phyloP scores from a whole-genome alignment of 139 green algal genomes.

The Coelastrella sp. region DNA sequence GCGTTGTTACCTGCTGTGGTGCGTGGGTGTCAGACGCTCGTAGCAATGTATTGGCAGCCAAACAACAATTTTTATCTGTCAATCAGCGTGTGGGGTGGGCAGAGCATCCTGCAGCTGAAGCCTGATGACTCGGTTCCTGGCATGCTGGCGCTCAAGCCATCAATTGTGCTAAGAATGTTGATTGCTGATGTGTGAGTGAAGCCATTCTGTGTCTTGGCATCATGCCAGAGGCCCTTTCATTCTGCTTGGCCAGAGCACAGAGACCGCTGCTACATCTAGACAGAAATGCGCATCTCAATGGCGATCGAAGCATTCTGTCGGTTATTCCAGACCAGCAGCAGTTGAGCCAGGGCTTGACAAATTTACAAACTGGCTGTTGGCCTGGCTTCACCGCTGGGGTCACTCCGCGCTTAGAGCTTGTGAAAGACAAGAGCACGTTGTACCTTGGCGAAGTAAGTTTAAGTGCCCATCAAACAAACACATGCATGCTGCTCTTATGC shows the following conservation, averaged over 20 bases:
- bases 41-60: not conserved
- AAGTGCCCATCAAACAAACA: not conserved
- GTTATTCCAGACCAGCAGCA: not conserved
- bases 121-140: not conserved
- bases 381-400: not conserved
- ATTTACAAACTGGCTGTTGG: not conserved
- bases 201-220: not conserved
- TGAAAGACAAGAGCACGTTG: slow-evolving; percentile 4
- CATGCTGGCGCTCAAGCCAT: not conserved
- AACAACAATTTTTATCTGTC: not conserved
- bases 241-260: slow-evolving; percentile 20
- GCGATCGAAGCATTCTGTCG: not conserved
- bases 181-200: not conserved
- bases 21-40: not conserved
- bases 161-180: not conserved
- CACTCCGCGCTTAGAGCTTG: slow-evolving; percentile 16
- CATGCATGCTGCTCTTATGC: not conserved
- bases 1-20: not conserved
- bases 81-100: not conserved
- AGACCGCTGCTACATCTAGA: slow-evolving; percentile 7
- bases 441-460: slow-evolving; percentile 15
- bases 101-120: not conserved
- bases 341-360: not conserved
- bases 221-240: slow-evolving; percentile 10
- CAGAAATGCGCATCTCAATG: slow-evolving; percentile 13